Evolutionary conservation across 1,139 yeast species (phyloP).

Genomic region (Arxiozyma telluris): DNA sequence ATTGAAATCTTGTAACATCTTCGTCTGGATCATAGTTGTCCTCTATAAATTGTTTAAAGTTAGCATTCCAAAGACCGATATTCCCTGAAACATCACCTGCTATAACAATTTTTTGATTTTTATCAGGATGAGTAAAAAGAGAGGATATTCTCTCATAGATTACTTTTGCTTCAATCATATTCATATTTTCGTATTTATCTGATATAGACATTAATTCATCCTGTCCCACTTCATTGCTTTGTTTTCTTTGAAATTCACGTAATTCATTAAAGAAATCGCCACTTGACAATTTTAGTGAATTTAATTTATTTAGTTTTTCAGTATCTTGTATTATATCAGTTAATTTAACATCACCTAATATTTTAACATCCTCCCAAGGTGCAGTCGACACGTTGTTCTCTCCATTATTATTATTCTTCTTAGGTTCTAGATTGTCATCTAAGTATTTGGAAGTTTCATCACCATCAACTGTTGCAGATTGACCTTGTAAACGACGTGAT

Average conservation of each 20-base stretch:
- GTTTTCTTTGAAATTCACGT: constrained; percentile 33
- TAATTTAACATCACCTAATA: constrained; percentile 55
- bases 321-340: constrained; percentile 42
- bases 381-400: no score
- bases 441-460: constrained; percentile 18
- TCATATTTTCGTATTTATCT: constrained; percentile 36
- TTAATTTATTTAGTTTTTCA: constrained; percentile 20
- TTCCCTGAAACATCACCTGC: constrained; percentile 87
- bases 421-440: constrained; percentile 3
- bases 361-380: constrained; percentile 41
- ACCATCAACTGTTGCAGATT: constrained; percentile 31
- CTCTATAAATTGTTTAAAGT: constrained; percentile 27
- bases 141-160: constrained; percentile 68
- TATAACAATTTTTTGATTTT: constrained; percentile 50
- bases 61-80: constrained; percentile 84
- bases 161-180: constrained; percentile 52
- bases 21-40: constrained; percentile 42
- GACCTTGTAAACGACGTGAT: constrained; percentile 60
- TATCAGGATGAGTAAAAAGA: constrained; percentile 67
- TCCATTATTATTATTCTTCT: not conserved
- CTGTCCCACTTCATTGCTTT: constrained; percentile 27
- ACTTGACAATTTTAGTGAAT: constrained; percentile 46
- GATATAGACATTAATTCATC: constrained; percentile 39
- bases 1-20: constrained; percentile 53
- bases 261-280: constrained; percentile 65